Conservation (phyloP, 208 protist genomes). For the Wallacemonas sp. region DNA sequence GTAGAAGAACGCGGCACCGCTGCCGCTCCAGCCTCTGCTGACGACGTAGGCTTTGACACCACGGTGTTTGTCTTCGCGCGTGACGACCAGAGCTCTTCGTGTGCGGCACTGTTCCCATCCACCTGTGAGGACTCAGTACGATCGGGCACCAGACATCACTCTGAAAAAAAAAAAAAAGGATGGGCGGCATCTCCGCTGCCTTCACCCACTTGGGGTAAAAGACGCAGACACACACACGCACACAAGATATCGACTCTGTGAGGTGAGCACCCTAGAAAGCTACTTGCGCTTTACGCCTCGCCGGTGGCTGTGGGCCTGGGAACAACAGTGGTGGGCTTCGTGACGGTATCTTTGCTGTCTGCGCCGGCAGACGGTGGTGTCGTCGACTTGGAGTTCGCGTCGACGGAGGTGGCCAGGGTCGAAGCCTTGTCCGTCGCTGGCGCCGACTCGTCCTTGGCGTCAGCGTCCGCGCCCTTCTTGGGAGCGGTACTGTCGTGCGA, state of each 20-base stretch:
- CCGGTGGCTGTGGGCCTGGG: background rate
- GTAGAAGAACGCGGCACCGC: too few relatives aligned
- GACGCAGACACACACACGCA: background rate
- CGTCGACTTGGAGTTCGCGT: background rate
- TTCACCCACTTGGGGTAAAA: too few relatives aligned
- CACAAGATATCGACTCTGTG: too few relatives aligned
- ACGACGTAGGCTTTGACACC: too few relatives aligned
- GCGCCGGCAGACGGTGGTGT: background rate
- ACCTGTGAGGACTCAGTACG: too few relatives aligned
- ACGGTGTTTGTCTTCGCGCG: too few relatives aligned
- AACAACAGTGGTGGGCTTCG: background rate
- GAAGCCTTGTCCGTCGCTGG: background rate
- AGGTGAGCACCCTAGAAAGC: too few relatives aligned
- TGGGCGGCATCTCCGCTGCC: too few relatives aligned
- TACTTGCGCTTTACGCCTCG: conserved; percentile 8
- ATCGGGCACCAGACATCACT: too few relatives aligned
- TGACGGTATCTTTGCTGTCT: background rate
- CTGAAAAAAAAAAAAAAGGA: conserved; percentile 12
- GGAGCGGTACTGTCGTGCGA: background rate
- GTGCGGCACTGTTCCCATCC: too few relatives aligned
- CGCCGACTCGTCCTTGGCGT: conserved; percentile 4
- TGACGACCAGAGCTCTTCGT: too few relatives aligned
- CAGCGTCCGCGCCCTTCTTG: background rate
- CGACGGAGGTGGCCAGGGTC: background rate
- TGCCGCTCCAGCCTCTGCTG: too few relatives aligned